A percentile compares a stretch with the other conserved stretches of the same genome.
Conservation (phyloP, 2,329 filamentous ascomycete genomes). For the Beauveria sp. region DNA sequence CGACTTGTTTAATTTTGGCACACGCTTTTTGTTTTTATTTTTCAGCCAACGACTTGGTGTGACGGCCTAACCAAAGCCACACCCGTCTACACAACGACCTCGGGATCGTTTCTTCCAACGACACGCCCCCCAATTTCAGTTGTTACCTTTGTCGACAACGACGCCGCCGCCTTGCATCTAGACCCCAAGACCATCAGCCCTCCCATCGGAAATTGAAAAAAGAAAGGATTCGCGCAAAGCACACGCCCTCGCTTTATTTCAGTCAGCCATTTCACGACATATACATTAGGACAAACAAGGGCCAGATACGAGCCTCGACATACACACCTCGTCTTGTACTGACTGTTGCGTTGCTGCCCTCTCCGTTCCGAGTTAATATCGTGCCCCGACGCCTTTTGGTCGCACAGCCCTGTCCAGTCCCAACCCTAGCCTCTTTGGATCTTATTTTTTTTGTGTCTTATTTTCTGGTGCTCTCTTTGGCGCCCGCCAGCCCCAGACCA, state of each 20-base stretch:
- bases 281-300: neutral
- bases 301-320: neutral
- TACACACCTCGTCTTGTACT: neutral
- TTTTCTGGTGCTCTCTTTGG: neutral
- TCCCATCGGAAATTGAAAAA: too few relatives aligned
- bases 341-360: neutral
- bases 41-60: neutral
- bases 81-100: neutral
- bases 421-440: neutral
- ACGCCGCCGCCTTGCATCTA: neutral
- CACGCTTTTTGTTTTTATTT: neutral
- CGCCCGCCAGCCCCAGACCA: neutral
- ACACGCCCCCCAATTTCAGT: neutral
- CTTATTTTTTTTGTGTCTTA: neutral
- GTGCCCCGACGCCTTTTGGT: constrained; percentile 10
- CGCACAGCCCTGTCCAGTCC: constrained; percentile 6
- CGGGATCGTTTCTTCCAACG: neutral
- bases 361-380: constrained; percentile 14
- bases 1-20: neutral
- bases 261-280: neutral
- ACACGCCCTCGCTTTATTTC: neutral
- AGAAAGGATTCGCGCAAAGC: neutral
- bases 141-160: neutral
- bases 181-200: neutral
- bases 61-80: neutral